Evolutionary conservation across 2,329 filamentous ascomycete species (phyloP).

Genomic region (Fusarium torreyae): DNA sequence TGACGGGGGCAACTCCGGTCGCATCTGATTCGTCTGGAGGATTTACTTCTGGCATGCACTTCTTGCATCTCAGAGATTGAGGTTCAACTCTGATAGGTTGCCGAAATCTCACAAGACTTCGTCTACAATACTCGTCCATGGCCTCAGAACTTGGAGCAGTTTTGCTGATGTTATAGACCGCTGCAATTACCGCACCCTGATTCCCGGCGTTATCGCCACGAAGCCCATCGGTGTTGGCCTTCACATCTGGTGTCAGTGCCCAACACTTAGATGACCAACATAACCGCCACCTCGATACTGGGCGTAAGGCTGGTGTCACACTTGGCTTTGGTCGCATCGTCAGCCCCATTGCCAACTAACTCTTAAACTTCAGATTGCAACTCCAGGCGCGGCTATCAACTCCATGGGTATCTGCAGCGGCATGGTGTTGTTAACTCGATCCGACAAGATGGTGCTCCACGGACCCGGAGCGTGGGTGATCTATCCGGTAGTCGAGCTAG

Average conservation of each 20-base stretch:
- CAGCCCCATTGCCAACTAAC: background rate
- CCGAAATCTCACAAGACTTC: background rate
- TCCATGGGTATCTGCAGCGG: constrained; percentile 4
- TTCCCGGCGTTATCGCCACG: constrained; percentile 1
- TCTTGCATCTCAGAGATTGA: background rate
- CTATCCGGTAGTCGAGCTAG: constrained; percentile 18
- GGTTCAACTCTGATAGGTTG: background rate
- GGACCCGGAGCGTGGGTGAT: constrained; percentile 46
- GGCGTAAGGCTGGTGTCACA: background rate
- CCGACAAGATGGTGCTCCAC: constrained; percentile 37
- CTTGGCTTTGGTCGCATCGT: background rate
- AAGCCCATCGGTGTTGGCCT: background rate
- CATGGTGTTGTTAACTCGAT: constrained; percentile 25
- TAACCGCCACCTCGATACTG: background rate
- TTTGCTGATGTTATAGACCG: constrained; percentile 6
- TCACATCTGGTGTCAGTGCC: constrained; percentile 1
- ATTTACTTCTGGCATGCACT: constrained; percentile 13
- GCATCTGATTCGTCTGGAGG: constrained; percentile 9
- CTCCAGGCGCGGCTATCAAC: too few relatives aligned
- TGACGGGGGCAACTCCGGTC: background rate
- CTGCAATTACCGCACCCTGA: background rate
- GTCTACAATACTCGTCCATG: background rate
- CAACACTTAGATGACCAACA: background rate
- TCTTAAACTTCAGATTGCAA: too few relatives aligned
- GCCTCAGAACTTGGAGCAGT: background rate